Evolutionary conservation across 148 eudicot genomes (phyloP), one percentile per base, ranked within the genome.

Genomic region (Persicaria maculosa): DNA sequence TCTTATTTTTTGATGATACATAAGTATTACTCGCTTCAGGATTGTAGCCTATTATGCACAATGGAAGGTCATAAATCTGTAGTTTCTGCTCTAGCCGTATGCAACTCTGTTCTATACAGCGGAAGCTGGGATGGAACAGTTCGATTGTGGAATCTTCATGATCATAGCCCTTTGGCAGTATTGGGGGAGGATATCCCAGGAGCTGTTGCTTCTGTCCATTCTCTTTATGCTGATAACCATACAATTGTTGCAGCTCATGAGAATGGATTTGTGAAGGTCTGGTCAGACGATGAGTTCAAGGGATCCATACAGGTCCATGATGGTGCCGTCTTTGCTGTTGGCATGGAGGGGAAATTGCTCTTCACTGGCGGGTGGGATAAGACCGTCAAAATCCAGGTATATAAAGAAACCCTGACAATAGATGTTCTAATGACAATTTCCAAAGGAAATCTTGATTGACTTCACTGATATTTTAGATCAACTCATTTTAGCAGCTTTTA

Each of bases 51-150:
- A n/a, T 62, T 85, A 31, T 85, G 85, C 83, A 81, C 80, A 9
- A 91, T 91, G 97, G 87, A 80, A 71, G 98, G 97, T 72, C 98
- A 93, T 80, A 93, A 84, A 72, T 88, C 98, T 48, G 95, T 91
- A 64, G 98, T 93, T 44, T 91, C 93, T 57, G 54, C 88, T 6
- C 76, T 93, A 78, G 85, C 86, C 48, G 83, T 88, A 76, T 83
- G 79, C 74, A 79, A 78, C 72, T 92, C 91, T 72, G 86, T 93
- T 80, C 90, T 93, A 7, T 93, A 86, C 73, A 94, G 98, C 55
- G 98, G 97, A 75, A 91, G 98, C 77, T 91, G 95, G 95, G 98
- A 94, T 81, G 91, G 98, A 68, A 90, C 93, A 31, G 88, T 94
- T 6, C 85, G 97, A 47, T 77, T 94, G 83, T 94, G 98, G 98